Evolutionary conservation across 768 basidiomycete species (phyloP), one percentile per base, ranked within the genome.

Genomic region (Suillus placidus): DNA sequence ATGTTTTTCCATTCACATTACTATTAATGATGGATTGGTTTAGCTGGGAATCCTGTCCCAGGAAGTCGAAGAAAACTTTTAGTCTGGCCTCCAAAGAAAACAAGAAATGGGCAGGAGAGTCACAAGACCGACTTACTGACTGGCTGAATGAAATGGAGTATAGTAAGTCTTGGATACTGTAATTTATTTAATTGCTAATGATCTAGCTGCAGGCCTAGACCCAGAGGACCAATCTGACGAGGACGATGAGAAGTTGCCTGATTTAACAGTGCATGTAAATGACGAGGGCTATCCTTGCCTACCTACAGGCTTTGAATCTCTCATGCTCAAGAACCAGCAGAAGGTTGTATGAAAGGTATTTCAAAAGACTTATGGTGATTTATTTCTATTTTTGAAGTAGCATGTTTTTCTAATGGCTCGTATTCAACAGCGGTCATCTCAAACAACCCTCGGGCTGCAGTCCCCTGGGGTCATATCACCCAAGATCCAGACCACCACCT

Each of bases 251-350:
- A 49, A 49, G 23, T 1, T 26, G 49, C 23, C 49, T 6, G 6
- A 49, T 49, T 49, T 49, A 49, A 49, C 13, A 0, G 23, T 49
- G 49, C 6, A 49, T 2, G 49, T 49, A 6, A 2, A 49, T 2
- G 23, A 49, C 7, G 23, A 49, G 49, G 49, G 23, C 13, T 26
- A 49, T 49, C 23, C 49, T 49, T 26, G 23, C 49, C 49, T 49
- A 49, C 23, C 23, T 0, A 26, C 49, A 49, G 49, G 49, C 12
- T 49, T 49, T 49, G 49, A 26, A 49, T 45, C 45, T 45, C 45
- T 45, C 60, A 61, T 32, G 2, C 60, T 61, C 60, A 61, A 61
- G n/a, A 37, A 45, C 14, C 60, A 61, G 42, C 42, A 61, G 42
- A 16, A 26, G 20, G 26, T 61, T 8, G 42, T 61, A 6, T 5